Base-by-base conservation (phyloP, 2,329 filamentous ascomycete genomes). In the Stachybotrys echinatus region DNA sequence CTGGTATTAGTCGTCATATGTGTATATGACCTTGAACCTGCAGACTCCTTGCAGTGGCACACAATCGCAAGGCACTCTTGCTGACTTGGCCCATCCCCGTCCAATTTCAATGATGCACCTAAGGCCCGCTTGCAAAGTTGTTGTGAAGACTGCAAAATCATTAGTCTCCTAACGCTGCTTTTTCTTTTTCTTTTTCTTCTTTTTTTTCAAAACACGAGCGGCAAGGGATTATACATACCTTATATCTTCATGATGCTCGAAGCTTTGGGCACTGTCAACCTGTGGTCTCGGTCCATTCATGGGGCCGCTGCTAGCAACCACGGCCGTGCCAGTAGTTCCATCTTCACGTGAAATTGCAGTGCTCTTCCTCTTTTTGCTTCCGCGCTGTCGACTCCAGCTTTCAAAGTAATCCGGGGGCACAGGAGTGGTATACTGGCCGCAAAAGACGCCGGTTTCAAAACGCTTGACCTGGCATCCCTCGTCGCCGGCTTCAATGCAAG, bases 381-480 rank as follows among this genome's bases (percentile, higher is more conserved):
- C 87, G 48, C 89, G 78, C 18, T 91, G 70, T 51, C 78, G 74
- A 68, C 89, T 85, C 5, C 95, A 75, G 60, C 90, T 88, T 56
- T 89, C 83, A 58, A 96, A 94, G 71, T 96, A 96, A 37, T 80
- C 84, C 6, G 84, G 79, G 1, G 86, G 81, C 2, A 96, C 87
- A 0, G 83, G 83, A 0, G 92, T 96, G 53, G 89, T 77, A 68
- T 96, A 96, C 55, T 84, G 83, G 43, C 92, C 92, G 62, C 85
- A 90, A 73, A 97, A 96, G 8, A 96, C 92, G 48, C 92, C 92
- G 3, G 95, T 84, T 65, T 97, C 92, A 57, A 96, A 96, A 49
- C 85, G 75, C 8, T 75, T 75, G 59, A 80, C 64, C 38, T 18
- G 17, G 38, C 17, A 18, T 53, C 79, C 70, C 49, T 79, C 72